These are phyloP conservation scores for Aplosporella prunicola DNA, from an alignment of 2,329 filamentous ascomycete species.

Conservation along the genomic window DNA sequence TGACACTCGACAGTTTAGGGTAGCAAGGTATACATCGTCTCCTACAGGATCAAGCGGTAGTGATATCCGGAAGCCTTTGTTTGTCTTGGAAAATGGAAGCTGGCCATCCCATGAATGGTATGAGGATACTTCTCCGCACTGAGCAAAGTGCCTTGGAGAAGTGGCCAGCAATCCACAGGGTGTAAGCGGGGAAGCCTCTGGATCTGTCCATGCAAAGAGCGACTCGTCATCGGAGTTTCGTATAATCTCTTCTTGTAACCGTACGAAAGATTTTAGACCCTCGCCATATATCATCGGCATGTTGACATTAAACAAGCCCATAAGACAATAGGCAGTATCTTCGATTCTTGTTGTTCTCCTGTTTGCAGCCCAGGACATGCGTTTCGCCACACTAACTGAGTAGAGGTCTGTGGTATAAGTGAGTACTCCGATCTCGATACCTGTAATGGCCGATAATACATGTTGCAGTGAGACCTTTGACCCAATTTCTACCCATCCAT, in stretches of 20 bases:
- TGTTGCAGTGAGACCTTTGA: not conserved
- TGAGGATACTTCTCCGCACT: not conserved
- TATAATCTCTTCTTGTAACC: slow-evolving; percentile 12
- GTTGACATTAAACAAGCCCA: slow-evolving; percentile 11
- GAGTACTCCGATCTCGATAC: not conserved
- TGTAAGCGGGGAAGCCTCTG: not conserved
- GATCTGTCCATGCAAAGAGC: slow-evolving; percentile 6
- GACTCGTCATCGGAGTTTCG: slow-evolving; percentile 6
- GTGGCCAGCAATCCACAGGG: not conserved
- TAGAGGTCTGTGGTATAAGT: not conserved
- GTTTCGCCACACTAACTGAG: slow-evolving; percentile 1
- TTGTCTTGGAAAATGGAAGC: not conserved
- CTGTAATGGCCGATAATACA: not conserved
- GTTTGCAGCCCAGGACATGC: slow-evolving; percentile 9
- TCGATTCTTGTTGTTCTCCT: slow-evolving; percentile 2
- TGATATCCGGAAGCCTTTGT: not conserved
- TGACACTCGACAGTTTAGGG: not conserved
- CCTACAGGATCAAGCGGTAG: not conserved
- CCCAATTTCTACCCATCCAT: slow-evolving; percentile 1
- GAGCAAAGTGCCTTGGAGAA: not conserved
- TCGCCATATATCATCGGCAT: slow-evolving; percentile 12
- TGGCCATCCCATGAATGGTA: not conserved
- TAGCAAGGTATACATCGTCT: not conserved
- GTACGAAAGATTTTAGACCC: slow-evolving; percentile 11
- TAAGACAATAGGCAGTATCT: slow-evolving; percentile 8